A percentile compares a stretch with the other conserved stretches of the same genome.
Evolutionary conservation across 495 filamentous ascomycete genomes (phyloP).

Genomic region (Penicillium ochrochloron): DNA sequence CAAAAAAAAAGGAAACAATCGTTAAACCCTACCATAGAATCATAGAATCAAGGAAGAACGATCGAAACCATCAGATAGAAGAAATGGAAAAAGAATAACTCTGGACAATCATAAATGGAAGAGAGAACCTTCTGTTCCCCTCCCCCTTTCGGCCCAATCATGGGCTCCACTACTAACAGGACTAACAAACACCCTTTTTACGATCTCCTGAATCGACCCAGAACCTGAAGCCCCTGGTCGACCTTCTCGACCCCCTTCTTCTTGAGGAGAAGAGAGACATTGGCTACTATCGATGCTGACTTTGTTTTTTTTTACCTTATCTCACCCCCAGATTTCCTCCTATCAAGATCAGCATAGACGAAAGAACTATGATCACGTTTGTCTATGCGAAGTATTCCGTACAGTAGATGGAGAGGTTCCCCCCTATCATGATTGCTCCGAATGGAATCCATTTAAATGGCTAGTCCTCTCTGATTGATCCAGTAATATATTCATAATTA

Average conservation of each 20-base stretch:
- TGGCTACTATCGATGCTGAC: background rate
- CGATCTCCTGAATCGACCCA: constrained; percentile 24
- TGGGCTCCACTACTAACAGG: background rate
- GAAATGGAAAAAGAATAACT: background rate
- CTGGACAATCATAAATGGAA: background rate
- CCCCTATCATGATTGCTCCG: background rate
- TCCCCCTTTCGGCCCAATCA: constrained; percentile 14
- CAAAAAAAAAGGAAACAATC: too few relatives aligned
- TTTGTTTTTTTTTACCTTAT: background rate
- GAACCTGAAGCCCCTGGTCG: background rate
- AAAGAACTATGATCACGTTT: background rate
- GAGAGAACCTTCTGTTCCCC: constrained; percentile 3
- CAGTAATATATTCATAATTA: constrained; percentile 1
- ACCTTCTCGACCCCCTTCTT: background rate
- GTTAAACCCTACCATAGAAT: background rate
- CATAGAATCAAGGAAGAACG: background rate
- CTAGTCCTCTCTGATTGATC: background rate
- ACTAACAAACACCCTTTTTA: background rate
- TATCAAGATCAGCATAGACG: background rate
- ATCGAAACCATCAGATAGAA: background rate
- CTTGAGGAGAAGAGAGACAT: background rate
- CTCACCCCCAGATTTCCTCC: background rate
- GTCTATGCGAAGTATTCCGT: background rate
- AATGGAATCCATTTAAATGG: background rate
- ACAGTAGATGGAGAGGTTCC: background rate